Percentiles rank a stretch among this genome's conserved stretches.
phyloP scores from a whole-genome alignment of 2,329 filamentous ascomycete species.

The Pseudovirgaria hyperparasitica region DNA sequence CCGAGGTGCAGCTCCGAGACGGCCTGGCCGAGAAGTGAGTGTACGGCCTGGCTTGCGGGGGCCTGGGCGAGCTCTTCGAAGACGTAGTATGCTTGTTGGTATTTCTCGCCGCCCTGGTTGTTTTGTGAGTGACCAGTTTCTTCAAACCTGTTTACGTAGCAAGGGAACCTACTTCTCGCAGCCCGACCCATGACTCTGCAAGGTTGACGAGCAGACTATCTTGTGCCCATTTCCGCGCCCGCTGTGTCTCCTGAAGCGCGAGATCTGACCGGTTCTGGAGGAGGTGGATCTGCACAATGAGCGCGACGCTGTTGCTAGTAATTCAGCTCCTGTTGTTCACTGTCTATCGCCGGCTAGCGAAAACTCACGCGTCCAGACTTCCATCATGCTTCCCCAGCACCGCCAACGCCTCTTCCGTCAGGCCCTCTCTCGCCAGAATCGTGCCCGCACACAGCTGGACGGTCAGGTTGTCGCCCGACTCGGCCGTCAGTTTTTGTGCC shows the following conservation, averaged over 20 bases:
- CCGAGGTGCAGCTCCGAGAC: constrained; percentile 86
- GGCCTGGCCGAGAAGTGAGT: constrained; percentile 73
- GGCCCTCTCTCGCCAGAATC: constrained; percentile 65
- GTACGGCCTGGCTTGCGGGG: constrained; percentile 62
- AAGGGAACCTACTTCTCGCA: constrained; percentile 56
- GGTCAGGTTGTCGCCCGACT: constrained; percentile 50
- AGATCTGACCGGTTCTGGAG: constrained; percentile 85
- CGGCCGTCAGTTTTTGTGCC: constrained; percentile 54
- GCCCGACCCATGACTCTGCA: constrained; percentile 87
- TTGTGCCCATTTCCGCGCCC: constrained; percentile 86
- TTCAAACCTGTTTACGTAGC: constrained; percentile 1
- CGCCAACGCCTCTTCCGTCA: constrained; percentile 73
- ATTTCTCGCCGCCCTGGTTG: constrained; percentile 74
- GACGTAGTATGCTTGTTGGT: constrained; percentile 94
- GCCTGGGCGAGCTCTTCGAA: constrained; percentile 91
- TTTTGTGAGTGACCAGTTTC: constrained; percentile 14
- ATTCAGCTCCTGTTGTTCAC: neutral
- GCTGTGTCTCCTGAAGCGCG: constrained; percentile 75
- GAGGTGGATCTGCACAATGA: constrained; percentile 87
- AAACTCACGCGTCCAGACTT: constrained; percentile 59
- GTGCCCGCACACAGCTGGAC: constrained; percentile 78
- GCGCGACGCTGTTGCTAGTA: constrained; percentile 48
- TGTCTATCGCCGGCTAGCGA: neutral
- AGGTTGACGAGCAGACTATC: constrained; percentile 88
- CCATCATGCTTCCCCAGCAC: constrained; percentile 75